Evolutionary conservation across 176 grass and related monocot genomes (phyloP), one percentile per base, ranked within the genome.

Genomic region (Oryza glaberrima): DNA sequence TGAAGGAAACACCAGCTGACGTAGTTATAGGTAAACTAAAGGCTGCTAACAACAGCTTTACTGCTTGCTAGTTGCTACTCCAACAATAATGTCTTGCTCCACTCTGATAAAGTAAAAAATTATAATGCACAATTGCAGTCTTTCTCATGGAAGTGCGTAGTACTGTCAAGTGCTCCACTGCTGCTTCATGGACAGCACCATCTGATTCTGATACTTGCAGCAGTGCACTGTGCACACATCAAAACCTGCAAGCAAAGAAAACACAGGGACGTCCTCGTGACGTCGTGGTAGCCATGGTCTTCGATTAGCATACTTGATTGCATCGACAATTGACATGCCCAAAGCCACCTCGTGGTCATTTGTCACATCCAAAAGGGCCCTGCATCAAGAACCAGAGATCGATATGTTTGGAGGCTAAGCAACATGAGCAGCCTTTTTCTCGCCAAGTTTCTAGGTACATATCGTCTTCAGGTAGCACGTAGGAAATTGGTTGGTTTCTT

Each of bases 351-450:
- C 43, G 63, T 12, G 69, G 13, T 30, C 80, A 58, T 72, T 80
- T 65, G 84, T 84, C 84, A 25, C 81, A 69, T 77, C 79, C 84
- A 48, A 93, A 88, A 70, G 69, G 69, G 66, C 73, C 52, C 19
- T 38, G 88, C 60, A 88, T 75, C 87, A 88, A 69, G 40, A 69
- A 25, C 30, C 51, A 43, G 88, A 89, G 75, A 70, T 90, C 36
- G 89, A 81, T 43, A 79, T 84, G 88, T 91, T 91, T 91, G 66
- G 54, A 83, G 72, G 70, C 75, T 14, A 94, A 86, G 89, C 89
- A 91, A 89, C 67, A 72, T 26, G 86, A 45, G 66, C 69, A 82
- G 56, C 0, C 35, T 41, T 87, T 47, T 46, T 45, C 43, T 65
- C 45, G 26, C 66, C 13, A 45, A 56, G 46, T 75, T 78, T 79